A percentile compares a stretch with the other conserved stretches of the same genome.
Conservation (phyloP, 2,329 filamentous ascomycete genomes). For the Aspergillus tamarii region DNA sequence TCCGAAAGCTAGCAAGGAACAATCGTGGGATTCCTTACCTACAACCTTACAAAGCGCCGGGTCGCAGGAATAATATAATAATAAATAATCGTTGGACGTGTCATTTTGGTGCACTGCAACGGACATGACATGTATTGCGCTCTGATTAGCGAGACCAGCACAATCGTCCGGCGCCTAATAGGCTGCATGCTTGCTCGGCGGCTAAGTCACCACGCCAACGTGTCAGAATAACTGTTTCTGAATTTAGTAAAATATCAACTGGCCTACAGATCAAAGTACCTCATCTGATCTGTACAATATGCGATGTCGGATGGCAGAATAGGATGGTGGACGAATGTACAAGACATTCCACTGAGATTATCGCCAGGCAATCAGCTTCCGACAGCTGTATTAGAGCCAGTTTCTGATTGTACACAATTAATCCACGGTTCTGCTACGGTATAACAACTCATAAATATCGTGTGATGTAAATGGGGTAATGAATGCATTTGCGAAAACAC, state of each 20-base stretch:
- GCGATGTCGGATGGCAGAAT: neutral
- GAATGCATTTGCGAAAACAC: neutral
- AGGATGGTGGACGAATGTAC: neutral
- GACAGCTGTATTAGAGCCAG: neutral
- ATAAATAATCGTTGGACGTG: neutral
- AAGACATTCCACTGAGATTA: neutral
- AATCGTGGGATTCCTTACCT: neutral
- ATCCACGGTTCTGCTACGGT: neutral
- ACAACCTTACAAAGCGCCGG: neutral
- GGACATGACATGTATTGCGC: neutral
- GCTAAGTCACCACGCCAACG: neutral
- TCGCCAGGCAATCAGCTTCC: neutral
- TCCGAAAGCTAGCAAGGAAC: neutral
- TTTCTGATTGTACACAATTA: neutral
- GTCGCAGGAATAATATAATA: neutral
- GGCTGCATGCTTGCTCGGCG: neutral
- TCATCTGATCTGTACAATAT: neutral
- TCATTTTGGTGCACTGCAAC: no score
- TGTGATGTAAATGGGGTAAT: neutral
- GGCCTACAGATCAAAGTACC: fast-evolving
- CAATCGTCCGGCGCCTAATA: neutral
- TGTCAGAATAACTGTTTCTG: neutral
- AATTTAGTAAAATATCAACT: neutral
- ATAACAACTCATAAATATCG: neutral
- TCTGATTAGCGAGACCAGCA: neutral